A percentile compares a stretch with the other conserved stretches of the same genome.
Evolutionary conservation across 352 stramenopile species (phyloP).

Genomic region (Phytophthora citricola): DNA sequence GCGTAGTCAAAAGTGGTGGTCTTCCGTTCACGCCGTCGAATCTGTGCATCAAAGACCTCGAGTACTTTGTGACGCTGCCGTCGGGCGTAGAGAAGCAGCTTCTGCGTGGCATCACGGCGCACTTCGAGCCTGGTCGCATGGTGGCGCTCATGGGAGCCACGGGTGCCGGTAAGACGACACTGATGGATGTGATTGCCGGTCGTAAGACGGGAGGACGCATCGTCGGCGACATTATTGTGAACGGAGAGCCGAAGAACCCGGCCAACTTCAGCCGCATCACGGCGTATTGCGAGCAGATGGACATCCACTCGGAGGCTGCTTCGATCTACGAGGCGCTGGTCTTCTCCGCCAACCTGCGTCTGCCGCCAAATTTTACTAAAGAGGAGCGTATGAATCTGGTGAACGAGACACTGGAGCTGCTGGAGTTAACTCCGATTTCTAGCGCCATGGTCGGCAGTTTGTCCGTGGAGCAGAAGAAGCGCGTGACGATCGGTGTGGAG

Average conservation of each 20-base stretch:
- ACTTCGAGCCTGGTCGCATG: conserved; percentile 69
- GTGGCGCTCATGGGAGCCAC: conserved; percentile 81
- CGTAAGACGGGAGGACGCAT: conserved; percentile 79
- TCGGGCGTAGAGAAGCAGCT: conserved; percentile 56
- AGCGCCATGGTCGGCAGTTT: conserved; percentile 38
- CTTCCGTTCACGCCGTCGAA: conserved; percentile 50
- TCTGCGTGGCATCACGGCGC: conserved; percentile 47
- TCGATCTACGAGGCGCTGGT: conserved; percentile 91
- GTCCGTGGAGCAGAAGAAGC: conserved; percentile 93
- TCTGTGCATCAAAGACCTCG: conserved; percentile 52
- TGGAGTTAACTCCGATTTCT: conserved; percentile 42
- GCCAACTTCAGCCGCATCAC: conserved; percentile 87
- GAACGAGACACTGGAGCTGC: conserved; percentile 56
- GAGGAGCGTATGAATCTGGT: conserved; percentile 55
- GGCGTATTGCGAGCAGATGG: conserved; percentile 94
- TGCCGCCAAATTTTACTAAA: conserved; percentile 53
- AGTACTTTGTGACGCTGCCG: conserved; percentile 62
- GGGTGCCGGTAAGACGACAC: conserved; percentile 36
- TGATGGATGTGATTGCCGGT: conserved; percentile 80
- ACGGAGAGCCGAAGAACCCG: conserved; percentile 82
- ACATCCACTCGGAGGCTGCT: conserved; percentile 82
- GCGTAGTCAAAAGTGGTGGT: conserved; percentile 22
- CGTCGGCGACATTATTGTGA: conserved; percentile 89
- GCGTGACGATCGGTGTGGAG: conserved; percentile 93
- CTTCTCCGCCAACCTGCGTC: conserved; percentile 91